Percentiles rank a stretch among this genome's conserved stretches.
These are phyloP conservation scores for Plectranthus barbatus DNA, from an alignment of 257 asterid genomes.

Conservation along the genomic window DNA sequence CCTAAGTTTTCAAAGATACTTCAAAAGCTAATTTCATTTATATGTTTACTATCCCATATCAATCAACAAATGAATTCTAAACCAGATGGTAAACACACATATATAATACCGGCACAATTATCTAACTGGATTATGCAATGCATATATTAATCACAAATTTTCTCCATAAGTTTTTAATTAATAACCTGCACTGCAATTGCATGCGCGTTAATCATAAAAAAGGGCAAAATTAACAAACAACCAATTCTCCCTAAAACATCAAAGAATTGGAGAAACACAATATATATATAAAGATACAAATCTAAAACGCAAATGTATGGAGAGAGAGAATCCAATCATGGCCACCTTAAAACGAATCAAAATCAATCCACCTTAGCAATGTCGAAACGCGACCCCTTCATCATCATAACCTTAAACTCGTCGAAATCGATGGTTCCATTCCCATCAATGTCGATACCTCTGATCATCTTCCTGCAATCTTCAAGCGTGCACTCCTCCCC, in stretches of 20 bases:
- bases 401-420: slow-evolving; percentile 90
- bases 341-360: not conserved
- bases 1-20: too few species aligned
- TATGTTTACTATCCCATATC: too few species aligned
- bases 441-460: slow-evolving; percentile 69
- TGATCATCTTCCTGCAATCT: slow-evolving; percentile 79
- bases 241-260: not conserved
- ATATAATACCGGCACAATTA: too few species aligned
- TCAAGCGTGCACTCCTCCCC: slow-evolving; percentile 70
- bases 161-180: not conserved
- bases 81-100: too few species aligned
- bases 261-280: not conserved
- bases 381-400: slow-evolving; percentile 45
- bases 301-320: not conserved
- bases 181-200: too few species aligned
- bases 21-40: too few species aligned
- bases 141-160: too few species aligned
- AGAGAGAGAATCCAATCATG: too few species aligned
- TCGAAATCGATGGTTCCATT: slow-evolving; percentile 69
- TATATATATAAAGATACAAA: not conserved
- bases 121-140: too few species aligned
- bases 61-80: too few species aligned
- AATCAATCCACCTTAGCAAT: not conserved
- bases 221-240: not conserved
- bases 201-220: not conserved